These are phyloP conservation scores for Chalciporus sphaerocephalus DNA, from an alignment of 768 basidiomycete genomes.

Conservation along the genomic window DNA sequence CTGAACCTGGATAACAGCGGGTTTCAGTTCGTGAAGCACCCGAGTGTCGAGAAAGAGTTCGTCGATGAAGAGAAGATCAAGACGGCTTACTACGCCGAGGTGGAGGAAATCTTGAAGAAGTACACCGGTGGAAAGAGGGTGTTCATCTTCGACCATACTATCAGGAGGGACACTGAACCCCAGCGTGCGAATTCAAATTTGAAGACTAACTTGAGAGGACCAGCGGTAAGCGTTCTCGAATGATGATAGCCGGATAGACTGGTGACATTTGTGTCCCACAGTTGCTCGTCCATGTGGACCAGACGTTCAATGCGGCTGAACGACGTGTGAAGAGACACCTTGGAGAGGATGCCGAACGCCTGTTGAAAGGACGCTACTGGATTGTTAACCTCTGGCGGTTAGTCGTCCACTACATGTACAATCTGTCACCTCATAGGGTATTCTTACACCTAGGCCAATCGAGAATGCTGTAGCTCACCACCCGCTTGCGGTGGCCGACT, in stretches of 20 bases:
- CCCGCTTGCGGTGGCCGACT: slow-evolving; percentile 38
- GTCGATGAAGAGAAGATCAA: slow-evolving; percentile 34
- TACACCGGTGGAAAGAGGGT: slow-evolving; percentile 34
- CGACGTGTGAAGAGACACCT: slow-evolving; percentile 34
- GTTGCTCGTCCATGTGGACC: slow-evolving; percentile 41
- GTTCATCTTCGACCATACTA: slow-evolving; percentile 42
- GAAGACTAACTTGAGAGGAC: background rate
- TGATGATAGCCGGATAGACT: too few relatives aligned
- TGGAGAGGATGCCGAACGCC: slow-evolving; percentile 36
- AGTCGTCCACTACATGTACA: background rate
- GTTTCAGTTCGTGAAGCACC: slow-evolving; percentile 35
- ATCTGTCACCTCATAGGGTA: background rate
- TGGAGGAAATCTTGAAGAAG: slow-evolving; percentile 36
- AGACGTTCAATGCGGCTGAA: slow-evolving; percentile 33
- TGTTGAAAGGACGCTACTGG: slow-evolving; percentile 36
- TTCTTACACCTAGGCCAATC: slow-evolving; percentile 23
- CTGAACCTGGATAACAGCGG: slow-evolving; percentile 35
- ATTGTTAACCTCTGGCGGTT: slow-evolving; percentile 44
- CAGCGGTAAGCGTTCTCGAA: slow-evolving; percentile 22
- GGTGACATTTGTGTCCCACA: too few relatives aligned
- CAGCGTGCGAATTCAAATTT: too few relatives aligned
- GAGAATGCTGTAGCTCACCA: slow-evolving; percentile 32
- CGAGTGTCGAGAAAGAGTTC: slow-evolving; percentile 34
- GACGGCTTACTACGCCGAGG: slow-evolving; percentile 37
- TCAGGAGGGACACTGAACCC: slow-evolving; percentile 22